Conservation (phyloP, 2,329 filamentous ascomycete species). For the Lasiodiplodia gonubiensis region DNA sequence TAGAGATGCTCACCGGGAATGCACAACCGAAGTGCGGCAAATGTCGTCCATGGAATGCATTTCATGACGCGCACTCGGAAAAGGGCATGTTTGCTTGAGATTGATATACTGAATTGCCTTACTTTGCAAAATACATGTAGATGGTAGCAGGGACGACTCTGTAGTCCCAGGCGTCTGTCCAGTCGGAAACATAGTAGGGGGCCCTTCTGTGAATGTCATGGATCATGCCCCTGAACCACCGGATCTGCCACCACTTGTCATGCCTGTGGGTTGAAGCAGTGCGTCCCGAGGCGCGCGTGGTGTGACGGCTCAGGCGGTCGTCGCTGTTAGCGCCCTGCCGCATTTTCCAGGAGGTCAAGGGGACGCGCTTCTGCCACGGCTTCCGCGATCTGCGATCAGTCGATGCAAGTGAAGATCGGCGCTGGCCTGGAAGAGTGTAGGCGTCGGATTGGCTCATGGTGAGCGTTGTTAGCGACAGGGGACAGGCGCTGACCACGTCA, state of each 20-base stretch:
- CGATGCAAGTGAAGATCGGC: conserved; percentile 7
- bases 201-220: conserved; percentile 75
- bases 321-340: conserved; percentile 25
- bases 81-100: no score
- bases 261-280: conserved; percentile 34
- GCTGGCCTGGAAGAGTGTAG: conserved; percentile 26
- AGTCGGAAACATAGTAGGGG: conserved; percentile 83
- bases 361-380: conserved; percentile 34
- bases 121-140: conserved; percentile 97
- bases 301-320: conserved; percentile 32
- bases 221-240: conserved; percentile 77
- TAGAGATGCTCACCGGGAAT: conserved; percentile 4
- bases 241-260: conserved; percentile 72
- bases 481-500: neutral
- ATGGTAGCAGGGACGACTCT: conserved; percentile 83
- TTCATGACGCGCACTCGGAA: neutral
- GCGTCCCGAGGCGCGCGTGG: conserved; percentile 32
- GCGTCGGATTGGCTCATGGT: conserved; percentile 16
- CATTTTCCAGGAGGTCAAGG: conserved; percentile 31
- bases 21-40: neutral
- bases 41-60: no score
- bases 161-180: conserved; percentile 88
- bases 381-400: conserved; percentile 28
- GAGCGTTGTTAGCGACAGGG: neutral
- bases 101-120: conserved; percentile 39